Evolutionary conservation across 1,284 basidiomycete species (phyloP).

Genomic region (Heterobasidion annosum): DNA sequence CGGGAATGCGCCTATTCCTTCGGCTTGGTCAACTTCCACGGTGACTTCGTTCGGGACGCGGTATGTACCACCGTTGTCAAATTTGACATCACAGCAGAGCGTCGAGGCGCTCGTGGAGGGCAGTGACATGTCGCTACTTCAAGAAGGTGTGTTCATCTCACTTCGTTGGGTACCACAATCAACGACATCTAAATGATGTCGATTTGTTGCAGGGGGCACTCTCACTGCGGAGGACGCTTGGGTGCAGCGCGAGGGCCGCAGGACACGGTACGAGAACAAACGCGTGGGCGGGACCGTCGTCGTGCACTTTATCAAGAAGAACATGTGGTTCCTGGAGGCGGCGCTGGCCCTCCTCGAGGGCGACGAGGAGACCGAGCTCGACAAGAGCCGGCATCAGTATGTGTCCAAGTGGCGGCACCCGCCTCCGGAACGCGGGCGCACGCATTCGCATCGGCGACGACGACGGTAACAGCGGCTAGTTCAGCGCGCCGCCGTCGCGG

Average conservation of each 20-base stretch:
- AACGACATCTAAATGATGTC: background rate
- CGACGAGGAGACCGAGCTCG: slow-evolving; percentile 43
- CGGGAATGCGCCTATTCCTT: slow-evolving; percentile 24
- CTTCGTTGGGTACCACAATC: background rate
- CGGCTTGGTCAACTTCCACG: slow-evolving; percentile 71
- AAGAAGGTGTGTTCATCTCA: slow-evolving; percentile 37
- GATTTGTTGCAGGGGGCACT: slow-evolving; percentile 32
- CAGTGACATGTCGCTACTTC: slow-evolving; percentile 65
- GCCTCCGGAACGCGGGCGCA: no score
- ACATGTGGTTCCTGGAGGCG: slow-evolving; percentile 95
- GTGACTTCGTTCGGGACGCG: slow-evolving; percentile 79
- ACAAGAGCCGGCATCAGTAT: slow-evolving; percentile 9
- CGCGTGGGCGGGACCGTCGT: slow-evolving; percentile 89
- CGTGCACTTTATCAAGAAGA: slow-evolving; percentile 95
- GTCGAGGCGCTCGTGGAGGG: slow-evolving; percentile 94
- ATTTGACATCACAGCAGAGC: slow-evolving; percentile 63
- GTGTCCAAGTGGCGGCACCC: no score
- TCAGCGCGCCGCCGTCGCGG: no score
- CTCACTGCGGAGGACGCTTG: slow-evolving; percentile 55
- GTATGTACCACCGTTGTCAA: slow-evolving; percentile 67
- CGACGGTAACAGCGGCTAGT: no score
- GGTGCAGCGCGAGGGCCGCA: slow-evolving; percentile 60
- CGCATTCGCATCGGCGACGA: no score
- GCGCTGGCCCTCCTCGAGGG: slow-evolving; percentile 80
- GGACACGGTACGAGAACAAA: slow-evolving; percentile 54